These are phyloP conservation scores for Nothophoma quercina DNA, from an alignment of 2,329 filamentous ascomycete genomes.

Conservation along the genomic window DNA sequence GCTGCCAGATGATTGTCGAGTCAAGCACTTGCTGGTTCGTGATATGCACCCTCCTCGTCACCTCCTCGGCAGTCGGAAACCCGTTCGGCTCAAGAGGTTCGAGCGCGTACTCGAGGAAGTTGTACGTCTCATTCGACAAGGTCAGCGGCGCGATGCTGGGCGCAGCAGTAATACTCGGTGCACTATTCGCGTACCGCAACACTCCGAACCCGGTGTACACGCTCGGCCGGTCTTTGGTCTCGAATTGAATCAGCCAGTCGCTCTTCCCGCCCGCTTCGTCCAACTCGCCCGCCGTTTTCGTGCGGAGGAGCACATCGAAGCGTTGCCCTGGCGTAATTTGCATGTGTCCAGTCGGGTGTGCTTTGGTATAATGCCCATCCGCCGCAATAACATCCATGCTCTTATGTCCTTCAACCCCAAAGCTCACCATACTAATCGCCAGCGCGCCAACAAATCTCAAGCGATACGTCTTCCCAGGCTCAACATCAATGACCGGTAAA, in stretches of 20 bases:
- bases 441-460: constrained; percentile 67
- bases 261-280: constrained; percentile 35
- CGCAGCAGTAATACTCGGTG: constrained; percentile 9
- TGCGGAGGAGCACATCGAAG: constrained; percentile 64
- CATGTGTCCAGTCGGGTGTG: constrained; percentile 57
- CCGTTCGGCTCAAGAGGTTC: constrained; percentile 43
- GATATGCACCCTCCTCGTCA: constrained; percentile 46
- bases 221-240: constrained; percentile 59
- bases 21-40: constrained; percentile 31
- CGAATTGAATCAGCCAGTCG: constrained; percentile 56
- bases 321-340: constrained; percentile 67
- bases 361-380: constrained; percentile 62
- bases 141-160: constrained; percentile 36
- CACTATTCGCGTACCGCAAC: constrained; percentile 45
- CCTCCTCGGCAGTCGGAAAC: constrained; percentile 44
- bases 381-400: constrained; percentile 67
- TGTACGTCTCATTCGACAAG: constrained; percentile 43
- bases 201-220: constrained; percentile 59
- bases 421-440: constrained; percentile 61
- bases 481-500: constrained; percentile 63
- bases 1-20: constrained; percentile 32
- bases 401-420: constrained; percentile 65
- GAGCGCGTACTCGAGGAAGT: constrained; percentile 51
- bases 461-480: constrained; percentile 68
- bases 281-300: constrained; percentile 60